Base-by-base conservation (phyloP, 163 green algal genomes). In the Prototheca stagnorum region DNA sequence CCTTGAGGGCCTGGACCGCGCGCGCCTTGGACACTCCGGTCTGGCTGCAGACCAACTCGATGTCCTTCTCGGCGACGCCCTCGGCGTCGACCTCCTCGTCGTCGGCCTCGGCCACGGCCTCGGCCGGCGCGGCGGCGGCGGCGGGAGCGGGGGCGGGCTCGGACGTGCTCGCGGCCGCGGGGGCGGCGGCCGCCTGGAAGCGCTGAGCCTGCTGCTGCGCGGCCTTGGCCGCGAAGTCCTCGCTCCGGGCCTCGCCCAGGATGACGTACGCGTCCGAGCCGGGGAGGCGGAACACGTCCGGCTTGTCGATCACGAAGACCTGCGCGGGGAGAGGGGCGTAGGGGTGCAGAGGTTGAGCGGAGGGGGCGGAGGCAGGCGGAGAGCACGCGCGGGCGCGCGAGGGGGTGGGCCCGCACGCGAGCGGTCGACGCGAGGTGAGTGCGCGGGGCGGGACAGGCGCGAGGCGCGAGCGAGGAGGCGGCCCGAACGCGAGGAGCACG, bases 171-270 rank as follows among this genome's bases (percentile, higher is more conserved):
- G 34, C 35, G 16, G 20, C 41, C 19, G 34, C 39, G 35, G 51
- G 39, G 24, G 46, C 25, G 26, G 61, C 62, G 23, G 37, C 48
- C 55, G 62, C 62, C 21, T 80, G 71, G 70, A 95, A 96, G 61
- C 88, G 81, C 67, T 93, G 73, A 20, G 87, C 82, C 12, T 77
- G 79, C 31, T 62, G 50, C 8, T 65, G 62, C 47, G 85, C 73
- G 21, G 83, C 79, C 62, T 95, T 77, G 15, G 83, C 81, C 36
- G 64, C 79, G 16, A 96, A 67, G 69, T 98, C 89, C 80, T 98
- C 89, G 25, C 96, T 95, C 83, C 96, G 96, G 47, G 85, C 84
- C 72, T 98, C 90, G 42, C 90, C 90, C 60, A 99, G 98, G 70
- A 99, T 94, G 72, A 99, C 85, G 72, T 97, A 92, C 11, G 90